Base-by-base conservation (phyloP, 495 filamentous ascomycete genomes). In the Parathielavia hyrcaniae region DNA sequence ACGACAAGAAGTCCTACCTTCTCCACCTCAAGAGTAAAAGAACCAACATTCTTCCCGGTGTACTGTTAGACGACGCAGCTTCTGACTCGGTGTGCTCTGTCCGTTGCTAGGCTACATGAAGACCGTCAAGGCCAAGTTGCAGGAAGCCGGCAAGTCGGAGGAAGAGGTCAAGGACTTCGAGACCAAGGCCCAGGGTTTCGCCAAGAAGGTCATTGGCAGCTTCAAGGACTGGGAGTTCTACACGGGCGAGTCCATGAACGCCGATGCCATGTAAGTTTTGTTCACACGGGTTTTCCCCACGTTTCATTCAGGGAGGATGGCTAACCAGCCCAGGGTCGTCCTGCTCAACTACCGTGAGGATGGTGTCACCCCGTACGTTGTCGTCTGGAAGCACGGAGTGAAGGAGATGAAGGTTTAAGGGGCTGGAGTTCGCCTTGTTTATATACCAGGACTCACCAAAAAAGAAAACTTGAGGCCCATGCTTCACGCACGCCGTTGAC, bases 281-380 rank as follows among this genome's bases (percentile, higher is more conserved):
- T 73, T 63, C 78, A n/a, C n/a, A n/a, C n/a, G n/a, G n/a, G n/a
- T n/a, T n/a, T n/a, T n/a, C n/a, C 19, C 22, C 38, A 7, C 23
- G 16, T 48, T 54, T 6, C 4, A 14, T 1, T 23, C 17, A 14
- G 3, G 7, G 5, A 7, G 40, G 53, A 35, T 61, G 17, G 22
- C 58, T 64, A 14, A 61, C 68, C 73, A 72, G 35, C 39, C 23
- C 60, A 96, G 90, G 90, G 81, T 95, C 67, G 80, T 93, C 56
- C 89, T 97, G 55, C 86, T 97, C 70, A 92, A 97, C 79, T 98
- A 96, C 81, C 90, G 92, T 67, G 91, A 95, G 69, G 95, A 97
- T 64, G 93, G 93, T 72, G 73, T 86, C 59, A 97, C 92, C 30
- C 93, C 93, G 38, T 98, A 78, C 67, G 79, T 96, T 54, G 85